These are phyloP conservation scores for Sistotremastrum suecicum DNA, from an alignment of 768 basidiomycete species.

Conservation along the genomic window DNA sequence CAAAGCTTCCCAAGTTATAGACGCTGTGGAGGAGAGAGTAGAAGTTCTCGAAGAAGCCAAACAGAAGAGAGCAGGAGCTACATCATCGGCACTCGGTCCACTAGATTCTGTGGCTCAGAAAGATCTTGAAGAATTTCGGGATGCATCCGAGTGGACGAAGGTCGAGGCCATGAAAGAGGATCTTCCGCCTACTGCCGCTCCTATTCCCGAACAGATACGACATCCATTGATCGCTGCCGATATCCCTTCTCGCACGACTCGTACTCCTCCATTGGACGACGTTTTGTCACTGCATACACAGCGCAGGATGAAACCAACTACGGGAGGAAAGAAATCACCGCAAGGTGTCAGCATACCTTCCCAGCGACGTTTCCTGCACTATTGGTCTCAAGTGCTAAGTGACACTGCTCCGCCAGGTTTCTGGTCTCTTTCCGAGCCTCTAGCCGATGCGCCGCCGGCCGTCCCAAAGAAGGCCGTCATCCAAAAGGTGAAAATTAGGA, in stretches of 20 bases:
- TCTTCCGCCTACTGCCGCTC: neutral
- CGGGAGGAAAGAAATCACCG: constrained; percentile 18
- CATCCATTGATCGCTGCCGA: neutral
- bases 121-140: too few species aligned
- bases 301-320: constrained; percentile 43
- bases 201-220: neutral
- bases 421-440: constrained; percentile 21
- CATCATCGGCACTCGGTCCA: constrained; percentile 2
- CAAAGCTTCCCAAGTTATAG: constrained; percentile 1
- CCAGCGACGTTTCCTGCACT: constrained; percentile 65
- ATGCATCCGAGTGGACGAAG: too few species aligned
- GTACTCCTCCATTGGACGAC: constrained; percentile 28
- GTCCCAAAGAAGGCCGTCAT: constrained; percentile 33
- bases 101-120: neutral
- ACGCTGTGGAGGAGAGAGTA: constrained; percentile 1
- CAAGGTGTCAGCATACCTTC: constrained; percentile 71
- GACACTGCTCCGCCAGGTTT: constrained; percentile 38
- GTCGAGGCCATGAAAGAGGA: neutral
- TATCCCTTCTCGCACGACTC: neutral
- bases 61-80: neutral
- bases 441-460: constrained; percentile 1
- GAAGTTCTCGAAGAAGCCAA: too few species aligned
- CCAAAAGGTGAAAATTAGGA: constrained; percentile 41
- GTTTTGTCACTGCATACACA: constrained; percentile 59
- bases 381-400: constrained; percentile 57